Base-by-base conservation (phyloP, 768 basidiomycete species). In the Lactarius hatsudake region DNA sequence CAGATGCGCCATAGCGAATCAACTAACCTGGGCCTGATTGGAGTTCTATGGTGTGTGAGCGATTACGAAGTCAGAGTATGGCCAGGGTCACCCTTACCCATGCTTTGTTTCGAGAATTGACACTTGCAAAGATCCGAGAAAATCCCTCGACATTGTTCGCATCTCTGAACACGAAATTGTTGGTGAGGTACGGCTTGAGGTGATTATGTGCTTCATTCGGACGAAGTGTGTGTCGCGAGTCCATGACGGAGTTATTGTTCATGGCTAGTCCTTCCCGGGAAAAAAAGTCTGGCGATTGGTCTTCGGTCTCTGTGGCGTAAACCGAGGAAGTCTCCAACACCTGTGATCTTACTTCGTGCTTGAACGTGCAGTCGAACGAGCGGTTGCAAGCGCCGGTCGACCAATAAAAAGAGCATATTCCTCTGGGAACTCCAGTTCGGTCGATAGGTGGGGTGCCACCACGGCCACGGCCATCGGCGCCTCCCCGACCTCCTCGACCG, bases 381-480 rank as follows among this genome's bases (percentile, higher is more conserved):
- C 67, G 71, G 42, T 65, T 51, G 51, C 77, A 78, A 18, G 62
- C 58, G 48, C 77, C 77, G 38, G 71, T 65, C 1, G 71, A 66
- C 74, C 75, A 78, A 68, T 60, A 78, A 40, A 73, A 74, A 12
- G 63, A 51, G 65, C 77, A 78, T 3, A 72, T 53, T 20, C 73
- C 73, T 20, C 65, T 65, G 1, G 76, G 75, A 18, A 65, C 56
- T 48, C 36, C 17, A 18, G 53, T 17, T 32, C 36, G 53, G 26
- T 66, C 70, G 23, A 53, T 40, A 36, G 64, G 53, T 20, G 61
- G 60, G 17, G 42, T 15, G 28, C 36, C 63, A 30, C n/a, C n/a
- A n/a, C n/a, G n/a, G n/a, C n/a, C 67, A 40, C 57, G 30, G 5
- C 68, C 68, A 42, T 73, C 71, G 18, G 28, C 64, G 59, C 68